Conservation (phyloP, 768 basidiomycete species). For the Rhizopogon vesiculosus region DNA sequence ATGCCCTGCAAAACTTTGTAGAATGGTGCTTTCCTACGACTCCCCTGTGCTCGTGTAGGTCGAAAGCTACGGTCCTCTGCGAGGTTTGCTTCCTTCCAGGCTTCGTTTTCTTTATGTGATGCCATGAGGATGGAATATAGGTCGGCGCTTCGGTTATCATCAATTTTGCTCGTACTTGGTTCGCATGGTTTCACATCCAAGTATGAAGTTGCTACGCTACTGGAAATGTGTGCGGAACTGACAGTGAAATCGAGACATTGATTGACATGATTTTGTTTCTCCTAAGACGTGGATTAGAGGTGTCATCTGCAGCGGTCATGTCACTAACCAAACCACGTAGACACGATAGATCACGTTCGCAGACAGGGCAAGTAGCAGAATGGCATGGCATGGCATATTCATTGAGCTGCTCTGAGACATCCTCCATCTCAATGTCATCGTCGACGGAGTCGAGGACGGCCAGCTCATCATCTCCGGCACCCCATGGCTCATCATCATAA, state of each 20-base stretch:
- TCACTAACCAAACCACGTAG: constrained; percentile 22
- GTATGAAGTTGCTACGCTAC: background rate
- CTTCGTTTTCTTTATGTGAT: constrained; percentile 73
- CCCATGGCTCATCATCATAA: constrained; percentile 48
- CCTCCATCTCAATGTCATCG: constrained; percentile 20
- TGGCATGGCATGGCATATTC: background rate
- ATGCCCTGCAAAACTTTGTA: constrained; percentile 96
- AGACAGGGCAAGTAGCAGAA: constrained; percentile 22
- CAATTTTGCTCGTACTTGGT: background rate
- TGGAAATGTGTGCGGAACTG: background rate
- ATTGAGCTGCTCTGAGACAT: constrained; percentile 10
- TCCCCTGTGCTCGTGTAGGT: constrained; percentile 41
- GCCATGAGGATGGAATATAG: constrained; percentile 87
- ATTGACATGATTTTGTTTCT: constrained; percentile 52
- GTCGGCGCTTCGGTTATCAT: constrained; percentile 14
- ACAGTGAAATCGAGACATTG: constrained; percentile 42
- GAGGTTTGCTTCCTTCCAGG: constrained; percentile 77
- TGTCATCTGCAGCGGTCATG: constrained; percentile 1
- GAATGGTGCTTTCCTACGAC: constrained; percentile 81
- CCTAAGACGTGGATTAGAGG: constrained; percentile 28
- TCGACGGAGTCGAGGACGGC: constrained; percentile 27
- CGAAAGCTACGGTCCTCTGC: constrained; percentile 45
- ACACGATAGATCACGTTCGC: constrained; percentile 10
- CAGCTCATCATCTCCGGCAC: constrained; percentile 68
- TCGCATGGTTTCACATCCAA: background rate